Conservation (phyloP, 208 protist species). For the Endotrypanum monterogeii region DNA sequence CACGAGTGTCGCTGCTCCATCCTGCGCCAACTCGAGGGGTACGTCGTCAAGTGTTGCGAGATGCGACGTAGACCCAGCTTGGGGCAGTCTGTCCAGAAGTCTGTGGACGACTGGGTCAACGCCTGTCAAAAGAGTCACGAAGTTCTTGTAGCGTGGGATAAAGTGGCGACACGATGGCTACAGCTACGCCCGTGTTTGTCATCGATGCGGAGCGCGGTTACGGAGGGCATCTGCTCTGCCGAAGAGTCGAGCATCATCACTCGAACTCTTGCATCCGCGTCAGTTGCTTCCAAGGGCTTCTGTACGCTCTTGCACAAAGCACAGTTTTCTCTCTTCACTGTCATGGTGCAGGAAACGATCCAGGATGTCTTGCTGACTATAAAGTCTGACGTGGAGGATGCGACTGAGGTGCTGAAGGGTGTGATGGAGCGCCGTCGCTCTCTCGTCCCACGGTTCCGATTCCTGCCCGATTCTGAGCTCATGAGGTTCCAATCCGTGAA, state of each 20-base stretch:
- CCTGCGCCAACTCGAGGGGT: slow-evolving; percentile 52
- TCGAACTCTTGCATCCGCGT: slow-evolving; percentile 8
- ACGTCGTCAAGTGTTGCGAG: slow-evolving; percentile 43
- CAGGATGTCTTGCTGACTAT: slow-evolving; percentile 84
- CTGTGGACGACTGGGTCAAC: slow-evolving; percentile 75
- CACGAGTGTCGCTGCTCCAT: slow-evolving; percentile 37
- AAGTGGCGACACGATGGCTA: slow-evolving; percentile 48
- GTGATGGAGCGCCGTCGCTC: slow-evolving; percentile 92
- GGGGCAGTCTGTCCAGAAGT: slow-evolving; percentile 54
- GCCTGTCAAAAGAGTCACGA: slow-evolving; percentile 62
- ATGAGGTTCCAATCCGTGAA: slow-evolving; percentile 75
- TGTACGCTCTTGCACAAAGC: slow-evolving; percentile 60
- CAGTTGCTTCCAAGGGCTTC: slow-evolving; percentile 35
- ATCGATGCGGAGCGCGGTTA: slow-evolving; percentile 21
- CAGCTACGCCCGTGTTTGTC: slow-evolving; percentile 23
- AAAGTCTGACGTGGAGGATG: slow-evolving; percentile 89
- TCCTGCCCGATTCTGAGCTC: slow-evolving; percentile 88
- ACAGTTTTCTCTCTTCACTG: slow-evolving; percentile 90
- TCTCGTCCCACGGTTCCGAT: slow-evolving; percentile 94
- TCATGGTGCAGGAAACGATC: slow-evolving; percentile 92
- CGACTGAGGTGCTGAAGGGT: slow-evolving; percentile 83
- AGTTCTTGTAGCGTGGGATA: slow-evolving; percentile 50
- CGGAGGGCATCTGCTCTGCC: slow-evolving; percentile 9
- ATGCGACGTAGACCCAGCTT: slow-evolving; percentile 57
- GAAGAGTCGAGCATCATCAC: slow-evolving; percentile 12